A percentile compares a stretch with the other conserved stretches of the same genome.
Evolutionary conservation across 371 early-diverging fungal species (phyloP).

Genomic region (Mucor saturninus): DNA sequence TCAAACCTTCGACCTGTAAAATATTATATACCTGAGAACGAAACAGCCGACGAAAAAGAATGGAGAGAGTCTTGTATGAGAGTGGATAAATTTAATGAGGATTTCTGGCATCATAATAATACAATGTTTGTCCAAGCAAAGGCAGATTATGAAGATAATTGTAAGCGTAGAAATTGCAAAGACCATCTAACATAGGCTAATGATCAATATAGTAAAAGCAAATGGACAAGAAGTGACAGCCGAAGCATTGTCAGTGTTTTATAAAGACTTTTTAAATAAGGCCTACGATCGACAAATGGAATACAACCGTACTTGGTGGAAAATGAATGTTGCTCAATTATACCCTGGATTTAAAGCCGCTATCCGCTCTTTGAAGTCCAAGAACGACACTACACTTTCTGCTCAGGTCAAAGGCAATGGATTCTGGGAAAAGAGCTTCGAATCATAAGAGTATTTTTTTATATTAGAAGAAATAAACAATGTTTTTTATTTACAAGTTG

Average conservation of each 20-base stretch:
- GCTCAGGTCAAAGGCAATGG: slow-evolving; percentile 28
- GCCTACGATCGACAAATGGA: slow-evolving; percentile 73
- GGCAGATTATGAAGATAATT: slow-evolving; percentile 65
- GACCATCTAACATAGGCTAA: neutral
- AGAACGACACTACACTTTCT: slow-evolving; percentile 5
- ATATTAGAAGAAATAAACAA: neutral
- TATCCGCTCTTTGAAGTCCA: slow-evolving; percentile 37
- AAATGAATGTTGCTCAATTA: slow-evolving; percentile 68
- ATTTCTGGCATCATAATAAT: slow-evolving; percentile 82
- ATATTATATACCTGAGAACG: slow-evolving; percentile 64
- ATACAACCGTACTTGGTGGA: slow-evolving; percentile 82
- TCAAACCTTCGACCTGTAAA: slow-evolving; percentile 75
- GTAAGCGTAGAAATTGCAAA: slow-evolving; percentile 39
- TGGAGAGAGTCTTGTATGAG: slow-evolving; percentile 63
- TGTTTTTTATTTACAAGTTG: slow-evolving; percentile 26
- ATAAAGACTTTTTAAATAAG: slow-evolving; percentile 76
- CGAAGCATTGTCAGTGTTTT: slow-evolving; percentile 78
- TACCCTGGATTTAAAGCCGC: slow-evolving; percentile 71
- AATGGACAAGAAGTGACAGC: slow-evolving; percentile 61
- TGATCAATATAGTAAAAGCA: slow-evolving; percentile 29
- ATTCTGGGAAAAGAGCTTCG: slow-evolving; percentile 52
- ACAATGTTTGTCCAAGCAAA: slow-evolving; percentile 68
- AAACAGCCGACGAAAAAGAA: slow-evolving; percentile 57
- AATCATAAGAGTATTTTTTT: neutral
- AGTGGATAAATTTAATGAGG: slow-evolving; percentile 68